Evolutionary conservation across 2,329 filamentous ascomycete genomes (phyloP).

Genomic region (Colletotrichum plurivorum): DNA sequence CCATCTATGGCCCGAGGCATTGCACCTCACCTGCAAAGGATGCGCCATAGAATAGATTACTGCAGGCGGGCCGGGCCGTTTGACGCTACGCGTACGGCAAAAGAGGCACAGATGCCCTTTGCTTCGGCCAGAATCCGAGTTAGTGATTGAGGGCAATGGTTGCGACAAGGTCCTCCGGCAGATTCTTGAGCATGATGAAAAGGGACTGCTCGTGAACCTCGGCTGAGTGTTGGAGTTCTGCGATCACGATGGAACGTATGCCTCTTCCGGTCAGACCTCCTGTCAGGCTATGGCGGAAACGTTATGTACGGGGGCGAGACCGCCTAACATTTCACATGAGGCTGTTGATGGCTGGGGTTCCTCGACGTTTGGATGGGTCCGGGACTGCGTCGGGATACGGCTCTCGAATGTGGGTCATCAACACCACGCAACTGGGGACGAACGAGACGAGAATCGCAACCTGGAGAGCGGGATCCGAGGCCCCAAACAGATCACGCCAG

Average conservation of each 20-base stretch:
- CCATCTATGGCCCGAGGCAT: constrained; percentile 1
- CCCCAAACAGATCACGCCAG: background rate
- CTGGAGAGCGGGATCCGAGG: background rate
- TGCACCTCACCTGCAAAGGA: constrained; percentile 17
- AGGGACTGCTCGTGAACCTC: constrained; percentile 8
- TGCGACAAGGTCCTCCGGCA: constrained; percentile 1
- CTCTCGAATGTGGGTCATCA: background rate
- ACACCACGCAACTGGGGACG: too few species aligned
- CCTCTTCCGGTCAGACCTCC: background rate
- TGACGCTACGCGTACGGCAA: constrained; percentile 1
- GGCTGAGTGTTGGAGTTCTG: constrained; percentile 21
- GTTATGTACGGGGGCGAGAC: constrained; percentile 7
- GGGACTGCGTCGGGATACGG: constrained; percentile 16
- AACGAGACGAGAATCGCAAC: background rate
- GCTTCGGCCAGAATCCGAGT: background rate
- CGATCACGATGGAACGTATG: background rate
- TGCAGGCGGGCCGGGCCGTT: background rate
- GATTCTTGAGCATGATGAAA: background rate
- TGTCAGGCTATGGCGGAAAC: constrained; percentile 10
- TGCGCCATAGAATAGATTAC: background rate
- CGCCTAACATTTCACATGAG: background rate
- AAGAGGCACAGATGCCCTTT: background rate
- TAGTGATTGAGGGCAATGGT: background rate
- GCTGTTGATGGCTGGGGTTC: background rate
- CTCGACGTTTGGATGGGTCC: constrained; percentile 14